Percentiles rank a stretch among this genome's conserved stretches.
Evolutionary conservation across 495 filamentous ascomycete genomes (phyloP).

Genomic region (Penicillium diatomitis): DNA sequence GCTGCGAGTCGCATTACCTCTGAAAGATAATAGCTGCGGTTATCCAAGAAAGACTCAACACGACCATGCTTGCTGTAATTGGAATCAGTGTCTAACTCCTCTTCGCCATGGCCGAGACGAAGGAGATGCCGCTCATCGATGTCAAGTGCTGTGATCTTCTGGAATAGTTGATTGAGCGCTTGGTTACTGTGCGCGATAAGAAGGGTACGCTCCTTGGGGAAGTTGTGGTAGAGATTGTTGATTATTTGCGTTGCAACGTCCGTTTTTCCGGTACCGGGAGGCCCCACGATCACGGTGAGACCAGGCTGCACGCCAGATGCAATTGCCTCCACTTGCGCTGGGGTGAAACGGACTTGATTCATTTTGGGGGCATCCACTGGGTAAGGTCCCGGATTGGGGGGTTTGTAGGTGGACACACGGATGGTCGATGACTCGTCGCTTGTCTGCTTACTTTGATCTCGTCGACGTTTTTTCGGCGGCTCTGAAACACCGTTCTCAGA

Average conservation of each 20-base stretch:
- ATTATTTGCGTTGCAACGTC: slow-evolving; percentile 98
- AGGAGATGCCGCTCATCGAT: slow-evolving; percentile 94
- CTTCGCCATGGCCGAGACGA: slow-evolving; percentile 88
- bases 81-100: slow-evolving; percentile 76
- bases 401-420: slow-evolving; percentile 84
- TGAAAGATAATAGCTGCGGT: slow-evolving; percentile 63
- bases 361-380: slow-evolving; percentile 76
- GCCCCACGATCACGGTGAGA: slow-evolving; percentile 88
- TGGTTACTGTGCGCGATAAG: slow-evolving; percentile 97
- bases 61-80: slow-evolving; percentile 92
- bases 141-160: slow-evolving; percentile 89
- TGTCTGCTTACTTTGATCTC: slow-evolving; percentile 57
- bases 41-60: slow-evolving; percentile 93
- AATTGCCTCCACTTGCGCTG: slow-evolving; percentile 86
- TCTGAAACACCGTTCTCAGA: slow-evolving; percentile 36
- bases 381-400: slow-evolving; percentile 85
- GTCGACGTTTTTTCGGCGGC: slow-evolving; percentile 72
- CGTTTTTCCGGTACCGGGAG: slow-evolving; percentile 95
- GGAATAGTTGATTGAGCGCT: slow-evolving; percentile 96
- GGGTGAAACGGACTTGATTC: slow-evolving; percentile 81
- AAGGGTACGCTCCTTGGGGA: slow-evolving; percentile 82
- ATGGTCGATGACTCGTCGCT: slow-evolving; percentile 54
- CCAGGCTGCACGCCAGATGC: slow-evolving; percentile 90
- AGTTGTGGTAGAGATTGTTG: slow-evolving; percentile 98
- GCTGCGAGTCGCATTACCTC: slow-evolving; percentile 83